Percentiles rank a stretch among this genome's conserved stretches.
Evolutionary conservation across 371 early-diverging fungal genomes (phyloP).

Genomic region (Mucor lusitanicus): DNA sequence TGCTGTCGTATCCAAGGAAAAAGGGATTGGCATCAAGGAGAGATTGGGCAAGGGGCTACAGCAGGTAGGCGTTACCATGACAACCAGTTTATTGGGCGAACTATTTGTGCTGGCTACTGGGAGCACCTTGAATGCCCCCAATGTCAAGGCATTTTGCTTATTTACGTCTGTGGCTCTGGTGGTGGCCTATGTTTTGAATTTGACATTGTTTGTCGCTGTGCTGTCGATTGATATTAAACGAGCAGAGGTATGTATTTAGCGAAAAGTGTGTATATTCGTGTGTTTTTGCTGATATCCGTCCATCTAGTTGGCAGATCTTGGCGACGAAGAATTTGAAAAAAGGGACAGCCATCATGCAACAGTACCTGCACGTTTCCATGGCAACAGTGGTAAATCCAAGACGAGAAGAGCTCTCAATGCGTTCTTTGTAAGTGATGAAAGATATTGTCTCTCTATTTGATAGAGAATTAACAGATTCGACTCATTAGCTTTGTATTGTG

Average conservation of each 20-base stretch:
- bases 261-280: neutral
- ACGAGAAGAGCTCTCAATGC: conserved; percentile 33
- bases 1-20: conserved; percentile 66
- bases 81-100: conserved; percentile 57
- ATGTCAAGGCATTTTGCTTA: conserved; percentile 72
- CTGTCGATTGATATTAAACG: conserved; percentile 77
- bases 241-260: conserved; percentile 52
- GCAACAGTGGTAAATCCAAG: conserved; percentile 19
- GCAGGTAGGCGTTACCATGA: conserved; percentile 64
- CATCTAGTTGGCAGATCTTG: conserved; percentile 1
- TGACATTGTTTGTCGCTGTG: conserved; percentile 73
- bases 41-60: conserved; percentile 70
- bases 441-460: too few relatives aligned
- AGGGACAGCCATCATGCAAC: neutral
- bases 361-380: neutral
- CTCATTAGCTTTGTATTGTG: conserved; percentile 18
- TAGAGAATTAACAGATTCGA: too few relatives aligned
- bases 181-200: conserved; percentile 70
- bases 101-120: conserved; percentile 57
- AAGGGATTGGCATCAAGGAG: conserved; percentile 69
- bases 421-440: conserved; percentile 20
- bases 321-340: neutral
- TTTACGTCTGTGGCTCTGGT: conserved; percentile 65
- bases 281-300: neutral
- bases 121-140: conserved; percentile 43